A percentile compares a stretch with the other conserved stretches of the same genome.
These are phyloP conservation scores for Taxillus chinensis DNA, from an alignment of 164 flowering plant genomes.

Conservation along the genomic window DNA sequence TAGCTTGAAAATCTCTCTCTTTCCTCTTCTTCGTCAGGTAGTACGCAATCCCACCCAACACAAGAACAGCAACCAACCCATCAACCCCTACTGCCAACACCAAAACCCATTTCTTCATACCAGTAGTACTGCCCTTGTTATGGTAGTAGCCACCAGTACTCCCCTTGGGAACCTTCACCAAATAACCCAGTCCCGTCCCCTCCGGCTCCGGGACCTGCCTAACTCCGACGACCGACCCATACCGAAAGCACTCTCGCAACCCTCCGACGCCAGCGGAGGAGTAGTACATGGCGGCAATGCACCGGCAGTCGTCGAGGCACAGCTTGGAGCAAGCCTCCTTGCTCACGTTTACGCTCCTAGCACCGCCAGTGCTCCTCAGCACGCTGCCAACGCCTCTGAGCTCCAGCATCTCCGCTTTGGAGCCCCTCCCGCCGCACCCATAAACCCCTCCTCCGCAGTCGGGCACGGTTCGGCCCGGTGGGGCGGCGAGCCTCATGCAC, in stretches of 20 bases:
- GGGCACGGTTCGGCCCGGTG: conserved; percentile 1
- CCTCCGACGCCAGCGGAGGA: background rate
- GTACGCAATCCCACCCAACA: conserved; percentile 49
- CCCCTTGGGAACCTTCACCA: conserved; percentile 66
- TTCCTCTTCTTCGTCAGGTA: conserved; percentile 42
- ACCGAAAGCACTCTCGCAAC: conserved; percentile 34
- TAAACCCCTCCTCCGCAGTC: conserved; percentile 24
- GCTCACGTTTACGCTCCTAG: conserved; percentile 25
- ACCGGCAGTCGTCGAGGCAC: conserved; percentile 58
- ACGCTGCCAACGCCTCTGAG: conserved; percentile 38
- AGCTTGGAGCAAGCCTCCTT: conserved; percentile 35
- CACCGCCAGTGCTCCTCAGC: conserved; percentile 21
- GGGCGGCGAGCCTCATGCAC: conserved; percentile 30
- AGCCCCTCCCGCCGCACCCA: conserved; percentile 17
- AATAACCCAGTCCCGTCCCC: conserved; percentile 29
- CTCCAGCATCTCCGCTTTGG: conserved; percentile 43
- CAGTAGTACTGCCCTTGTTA: conserved; percentile 12
- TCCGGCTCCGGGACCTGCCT: conserved; percentile 29
- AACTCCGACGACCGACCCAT: conserved; percentile 51
- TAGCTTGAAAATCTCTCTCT: conserved; percentile 4
- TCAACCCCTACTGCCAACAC: conserved; percentile 46
- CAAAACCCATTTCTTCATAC: conserved; percentile 45
- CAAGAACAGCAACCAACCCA: conserved; percentile 42
- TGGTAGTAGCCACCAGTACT: conserved; percentile 2
- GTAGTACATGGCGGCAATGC: conserved; percentile 44